Percentiles rank a stretch among this genome's conserved stretches.
phyloP scores from a whole-genome alignment of 148 eudicot species.

The Limonium bicolor region DNA sequence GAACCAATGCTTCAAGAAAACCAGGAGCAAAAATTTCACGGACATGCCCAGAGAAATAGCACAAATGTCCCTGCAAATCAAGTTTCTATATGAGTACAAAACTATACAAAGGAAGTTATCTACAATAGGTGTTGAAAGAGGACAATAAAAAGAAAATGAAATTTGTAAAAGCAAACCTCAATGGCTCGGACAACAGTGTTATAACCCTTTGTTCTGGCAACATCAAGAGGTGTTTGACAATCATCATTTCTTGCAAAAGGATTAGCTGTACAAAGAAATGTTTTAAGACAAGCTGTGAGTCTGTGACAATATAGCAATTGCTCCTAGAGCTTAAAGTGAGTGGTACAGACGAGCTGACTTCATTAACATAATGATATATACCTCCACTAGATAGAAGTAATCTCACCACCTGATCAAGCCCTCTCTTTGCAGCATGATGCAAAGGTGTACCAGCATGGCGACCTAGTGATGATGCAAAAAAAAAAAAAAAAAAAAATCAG shows the following conservation, averaged over 20 bases:
- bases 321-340: too few relatives aligned
- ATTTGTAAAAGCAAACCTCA: slow-evolving; percentile 38
- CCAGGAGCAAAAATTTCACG: slow-evolving; percentile 31
- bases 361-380: slow-evolving; percentile 6
- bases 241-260: slow-evolving; percentile 38
- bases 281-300: too few relatives aligned
- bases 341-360: too few relatives aligned
- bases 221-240: slow-evolving; percentile 42
- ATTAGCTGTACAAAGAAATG: slow-evolving; percentile 46
- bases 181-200: slow-evolving; percentile 38
- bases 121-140: neutral
- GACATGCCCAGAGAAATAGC: slow-evolving; percentile 40
- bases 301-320: too few relatives aligned
- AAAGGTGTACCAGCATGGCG: slow-evolving; percentile 47
- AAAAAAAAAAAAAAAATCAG: neutral
- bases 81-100: too few relatives aligned
- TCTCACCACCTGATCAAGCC: slow-evolving; percentile 26
- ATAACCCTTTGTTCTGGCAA: slow-evolving; percentile 38
- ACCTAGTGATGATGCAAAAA: slow-evolving; percentile 13
- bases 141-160: neutral
- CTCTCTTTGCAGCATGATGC: slow-evolving; percentile 60
- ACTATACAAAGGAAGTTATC: neutral
- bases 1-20: slow-evolving; percentile 29
- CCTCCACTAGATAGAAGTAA: slow-evolving; percentile 47
- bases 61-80: slow-evolving; percentile 25